Conservation (phyloP, 805 yeast species). For the Candida qinlingensis region DNA sequence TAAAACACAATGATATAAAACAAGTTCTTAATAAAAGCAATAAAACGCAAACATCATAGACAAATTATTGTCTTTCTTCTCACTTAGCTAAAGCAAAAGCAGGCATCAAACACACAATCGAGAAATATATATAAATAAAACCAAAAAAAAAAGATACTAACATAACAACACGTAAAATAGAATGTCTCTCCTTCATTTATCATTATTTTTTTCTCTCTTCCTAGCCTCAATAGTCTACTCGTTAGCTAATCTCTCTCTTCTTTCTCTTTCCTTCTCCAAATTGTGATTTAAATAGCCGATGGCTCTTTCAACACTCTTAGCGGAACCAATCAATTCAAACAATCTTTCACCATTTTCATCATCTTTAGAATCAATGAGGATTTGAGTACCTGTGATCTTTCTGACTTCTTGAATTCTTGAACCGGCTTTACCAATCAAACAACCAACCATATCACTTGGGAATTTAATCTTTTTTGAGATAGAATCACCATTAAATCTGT, state of each 20-base stretch:
- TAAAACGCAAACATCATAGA: background rate
- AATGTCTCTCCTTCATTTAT: background rate
- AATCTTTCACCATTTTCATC: conserved; percentile 58
- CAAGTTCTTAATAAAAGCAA: background rate
- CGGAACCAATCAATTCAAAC: conserved; percentile 63
- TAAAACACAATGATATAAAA: background rate
- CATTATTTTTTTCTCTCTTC: background rate
- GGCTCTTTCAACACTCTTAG: conserved; percentile 49
- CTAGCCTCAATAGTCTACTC: background rate
- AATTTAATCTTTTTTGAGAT: conserved; percentile 45
- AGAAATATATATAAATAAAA: background rate
- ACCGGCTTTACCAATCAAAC: conserved; percentile 83
- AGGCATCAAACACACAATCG: background rate
- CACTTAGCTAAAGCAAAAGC: no score
- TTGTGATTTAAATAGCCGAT: conserved; percentile 50
- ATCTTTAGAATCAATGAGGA: conserved; percentile 67
- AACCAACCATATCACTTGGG: conserved; percentile 83
- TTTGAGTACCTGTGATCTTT: conserved; percentile 70
- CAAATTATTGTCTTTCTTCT: background rate
- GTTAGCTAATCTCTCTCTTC: conserved; percentile 32
- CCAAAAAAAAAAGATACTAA: background rate
- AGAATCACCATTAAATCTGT: conserved; percentile 6
- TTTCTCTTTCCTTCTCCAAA: conserved; percentile 52
- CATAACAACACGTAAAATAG: background rate
- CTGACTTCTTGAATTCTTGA: conserved; percentile 82